Percentiles rank a stretch among this genome's conserved stretches.
Conservation (phyloP, 2,329 filamentous ascomycete genomes). For the Calonectria hawksworthii region DNA sequence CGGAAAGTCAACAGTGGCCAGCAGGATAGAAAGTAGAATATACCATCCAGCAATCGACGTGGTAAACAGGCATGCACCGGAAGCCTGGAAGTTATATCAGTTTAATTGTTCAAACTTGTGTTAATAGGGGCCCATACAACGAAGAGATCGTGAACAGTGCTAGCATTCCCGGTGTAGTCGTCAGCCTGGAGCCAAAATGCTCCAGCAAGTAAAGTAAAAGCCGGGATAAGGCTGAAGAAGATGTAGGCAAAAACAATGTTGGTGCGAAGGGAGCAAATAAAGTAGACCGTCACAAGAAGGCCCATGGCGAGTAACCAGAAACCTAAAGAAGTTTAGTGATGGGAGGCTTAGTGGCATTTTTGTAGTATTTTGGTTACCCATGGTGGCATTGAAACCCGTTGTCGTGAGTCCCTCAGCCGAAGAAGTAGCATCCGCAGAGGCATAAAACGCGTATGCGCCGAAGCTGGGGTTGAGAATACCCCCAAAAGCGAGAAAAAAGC, state of each 20-base stretch:
- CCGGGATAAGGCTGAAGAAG: constrained; percentile 61
- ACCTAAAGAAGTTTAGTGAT: background rate
- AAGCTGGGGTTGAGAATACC: constrained; percentile 66
- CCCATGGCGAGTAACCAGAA: background rate
- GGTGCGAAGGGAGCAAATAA: constrained; percentile 78
- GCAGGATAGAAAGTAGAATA: constrained; percentile 64
- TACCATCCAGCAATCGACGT: constrained; percentile 60
- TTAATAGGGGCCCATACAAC: background rate
- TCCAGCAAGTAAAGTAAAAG: background rate
- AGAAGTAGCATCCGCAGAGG: constrained; percentile 39
- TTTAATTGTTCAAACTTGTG: background rate
- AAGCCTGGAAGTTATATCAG: background rate
- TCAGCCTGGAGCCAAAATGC: constrained; percentile 2
- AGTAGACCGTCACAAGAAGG: background rate
- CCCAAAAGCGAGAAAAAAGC: constrained; percentile 68
- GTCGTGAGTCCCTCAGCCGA: background rate
- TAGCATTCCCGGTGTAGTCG: background rate
- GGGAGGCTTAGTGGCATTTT: background rate
- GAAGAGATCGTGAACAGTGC: background rate
- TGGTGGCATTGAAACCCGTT: background rate
- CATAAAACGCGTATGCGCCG: constrained; percentile 61
- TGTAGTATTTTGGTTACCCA: background rate
- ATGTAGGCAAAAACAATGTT: constrained; percentile 74
- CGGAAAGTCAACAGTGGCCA: constrained; percentile 68
- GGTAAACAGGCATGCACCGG: background rate